Conservation (phyloP, 495 filamentous ascomycete genomes). For the Jackrogersella minutella region DNA sequence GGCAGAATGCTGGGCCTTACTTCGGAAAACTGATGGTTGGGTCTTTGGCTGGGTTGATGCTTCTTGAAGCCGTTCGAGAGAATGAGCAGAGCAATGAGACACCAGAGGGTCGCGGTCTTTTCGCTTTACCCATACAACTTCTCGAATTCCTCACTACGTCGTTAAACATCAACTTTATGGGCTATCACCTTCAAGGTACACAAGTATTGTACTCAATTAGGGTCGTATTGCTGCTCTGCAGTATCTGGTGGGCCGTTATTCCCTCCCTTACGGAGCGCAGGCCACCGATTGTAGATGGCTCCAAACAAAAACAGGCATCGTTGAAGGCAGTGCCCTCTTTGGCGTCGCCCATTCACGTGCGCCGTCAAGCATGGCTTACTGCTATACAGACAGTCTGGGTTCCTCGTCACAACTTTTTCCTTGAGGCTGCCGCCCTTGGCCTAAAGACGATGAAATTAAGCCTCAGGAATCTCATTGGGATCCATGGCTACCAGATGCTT, state of each 20-base stretch:
- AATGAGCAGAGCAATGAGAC: slow-evolving; percentile 63
- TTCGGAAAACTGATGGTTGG: slow-evolving; percentile 87
- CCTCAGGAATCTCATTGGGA: slow-evolving; percentile 78
- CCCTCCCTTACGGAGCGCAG: slow-evolving; percentile 68
- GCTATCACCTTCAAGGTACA: slow-evolving; percentile 52
- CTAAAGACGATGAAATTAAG: slow-evolving; percentile 84
- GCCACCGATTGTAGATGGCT: slow-evolving; percentile 52
- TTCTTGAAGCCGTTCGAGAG: slow-evolving; percentile 77
- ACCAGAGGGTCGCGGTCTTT: slow-evolving; percentile 72
- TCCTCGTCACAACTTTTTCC: slow-evolving; percentile 83
- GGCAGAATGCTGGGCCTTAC: slow-evolving; percentile 56
- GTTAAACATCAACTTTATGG: slow-evolving; percentile 55
- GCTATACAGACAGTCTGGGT: slow-evolving; percentile 94
- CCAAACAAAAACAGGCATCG: slow-evolving; percentile 48
- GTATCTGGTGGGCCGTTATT: slow-evolving; percentile 71
- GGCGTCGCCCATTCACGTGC: slow-evolving; percentile 84
- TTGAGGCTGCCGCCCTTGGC: slow-evolving; percentile 81
- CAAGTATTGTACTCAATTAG: slow-evolving; percentile 61
- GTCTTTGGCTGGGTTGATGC: slow-evolving; percentile 88
- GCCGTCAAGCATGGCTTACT: slow-evolving; percentile 91
- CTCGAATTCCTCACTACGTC: slow-evolving; percentile 54
- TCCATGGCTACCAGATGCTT: slow-evolving; percentile 74
- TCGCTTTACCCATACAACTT: slow-evolving; percentile 68
- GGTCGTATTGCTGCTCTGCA: slow-evolving; percentile 68
- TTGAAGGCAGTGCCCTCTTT: slow-evolving; percentile 69